Percentiles rank a stretch among this genome's conserved stretches.
Evolutionary conservation across 257 asterid species (phyloP).

Genomic region (Lithospermum erythrorhizon): DNA sequence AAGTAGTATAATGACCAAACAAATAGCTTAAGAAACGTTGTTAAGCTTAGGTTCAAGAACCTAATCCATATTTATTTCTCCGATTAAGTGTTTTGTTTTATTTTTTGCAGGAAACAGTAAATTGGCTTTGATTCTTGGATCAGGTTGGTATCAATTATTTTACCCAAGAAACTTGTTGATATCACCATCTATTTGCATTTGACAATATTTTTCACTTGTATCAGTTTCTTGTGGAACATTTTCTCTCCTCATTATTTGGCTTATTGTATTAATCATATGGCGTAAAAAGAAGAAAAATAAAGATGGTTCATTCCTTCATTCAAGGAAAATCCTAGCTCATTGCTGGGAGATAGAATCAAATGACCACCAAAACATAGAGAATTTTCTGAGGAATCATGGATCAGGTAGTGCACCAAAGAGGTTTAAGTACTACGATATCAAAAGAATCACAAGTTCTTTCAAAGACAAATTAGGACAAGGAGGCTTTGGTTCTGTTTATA

Average conservation of each 20-base stretch:
- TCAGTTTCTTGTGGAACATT: constrained; percentile 30
- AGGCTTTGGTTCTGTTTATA: constrained; percentile 3
- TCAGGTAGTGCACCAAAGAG: neutral
- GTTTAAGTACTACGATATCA: constrained; percentile 1
- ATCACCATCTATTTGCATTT: neutral
- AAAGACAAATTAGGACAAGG: constrained; percentile 1
- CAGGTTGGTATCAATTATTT: neutral
- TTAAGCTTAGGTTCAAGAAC: no score
- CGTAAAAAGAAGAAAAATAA: constrained; percentile 23
- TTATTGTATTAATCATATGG: constrained; percentile 11
- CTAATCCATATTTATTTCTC: no score
- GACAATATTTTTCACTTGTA: constrained; percentile 7
- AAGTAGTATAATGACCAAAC: no score
- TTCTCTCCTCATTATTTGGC: constrained; percentile 7
- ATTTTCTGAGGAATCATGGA: neutral
- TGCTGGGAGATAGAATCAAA: neutral
- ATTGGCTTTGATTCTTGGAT: neutral
- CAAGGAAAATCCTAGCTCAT: neutral
- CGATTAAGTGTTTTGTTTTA: neutral
- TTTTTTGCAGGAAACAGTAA: neutral
- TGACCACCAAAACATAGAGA: neutral
- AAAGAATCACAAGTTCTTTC: constrained; percentile 3
- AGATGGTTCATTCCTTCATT: constrained; percentile 12
- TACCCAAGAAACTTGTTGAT: neutral
- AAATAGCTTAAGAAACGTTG: no score